Evolutionary conservation across 305 asterid genomes (phyloP), one percentile per base, ranked within the genome.

Genomic region (Fraxinus sp.): DNA sequence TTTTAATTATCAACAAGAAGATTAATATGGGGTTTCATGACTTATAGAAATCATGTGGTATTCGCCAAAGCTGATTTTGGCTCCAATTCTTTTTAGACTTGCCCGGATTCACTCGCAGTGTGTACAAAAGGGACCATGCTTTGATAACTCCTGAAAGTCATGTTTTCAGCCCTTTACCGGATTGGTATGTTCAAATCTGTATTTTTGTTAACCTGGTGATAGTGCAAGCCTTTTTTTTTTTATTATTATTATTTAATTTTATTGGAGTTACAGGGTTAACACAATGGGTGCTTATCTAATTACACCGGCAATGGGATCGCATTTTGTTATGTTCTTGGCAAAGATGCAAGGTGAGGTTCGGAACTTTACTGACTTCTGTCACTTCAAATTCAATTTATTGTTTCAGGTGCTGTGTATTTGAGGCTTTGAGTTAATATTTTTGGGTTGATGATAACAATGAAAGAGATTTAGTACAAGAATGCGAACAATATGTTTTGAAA

Each of bases 71-170:
- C 81, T 86, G 71, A 82, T 80, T 77, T 80, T 37, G 82, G 52
- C 37, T 77, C 74, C 13, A 39, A 10, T 79, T 80, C 52, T 86
- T 82, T 79, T 22, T 88, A 96, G 98, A 96, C 87, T 93, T 93
- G 87, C 98, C 98, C 1, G 98, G 98, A 28, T 96, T 94, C 82
- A 96, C 99, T 2, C 97, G 99, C 75, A 96, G 98, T 52, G 97
- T 93, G 55, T 92, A 91, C 88, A 92, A 83, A 84, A 87, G 84
- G 71, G 96, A 93, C 87, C 99, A 96, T 92, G 98, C 98, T 88
- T 84, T 96, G 82, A 91, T 96, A 82, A 92, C 98, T 85, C 98
- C 98, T 39, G 98, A 96, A 90, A 96, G 99, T 83, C 99, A 95
- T 83, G 99, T 96, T 78, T 96, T 91, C 83, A 84, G 98, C 89